Evolutionary conservation across 345 rosid species (phyloP), one percentile per base, ranked within the genome.

Genomic region (Ceriops tagal): DNA sequence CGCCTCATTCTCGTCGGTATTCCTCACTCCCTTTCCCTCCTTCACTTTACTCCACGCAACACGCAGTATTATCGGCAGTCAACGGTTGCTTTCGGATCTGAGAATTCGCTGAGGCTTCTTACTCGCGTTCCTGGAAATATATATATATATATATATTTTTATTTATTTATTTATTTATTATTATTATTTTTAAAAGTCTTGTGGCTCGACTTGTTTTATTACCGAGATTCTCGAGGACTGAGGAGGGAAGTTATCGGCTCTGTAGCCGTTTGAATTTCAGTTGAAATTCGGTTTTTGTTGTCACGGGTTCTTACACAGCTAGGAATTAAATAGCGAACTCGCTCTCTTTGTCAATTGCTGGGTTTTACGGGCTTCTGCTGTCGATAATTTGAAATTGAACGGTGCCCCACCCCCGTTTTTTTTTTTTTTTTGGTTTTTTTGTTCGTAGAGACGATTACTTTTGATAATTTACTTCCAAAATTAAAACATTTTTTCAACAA

Each of bases 1-100:
- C 97, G 96, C 72, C 92, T 93, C 86, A 82, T 93, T 67, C 89
- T 93, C 83, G 76, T 93, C 46, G 98, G 98, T 91, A 80, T 26
- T 28, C 30, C 72, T 24, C 6, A 21, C 34, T 58, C 18, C 27
- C 28, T 16, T 47, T 35, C 57, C 51, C 13, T 1, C 22, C 31
- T n/a, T 1, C 28, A 18, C 53, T 10, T 53, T 37, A 19, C 24
- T 55, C 4, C 15, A 5, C 26, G 21, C 53, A 18, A 26, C 56
- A n/a, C 68, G 46, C 46, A 10, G 15, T 39, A 11, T 9, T 39
- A 39, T 10, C 15, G 46, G 46, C 15, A 39, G 16, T 39, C 46
- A 22, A 31, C 10, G 8, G 19, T 1, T 0, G 20, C 22, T 52
- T 26, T 46, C 46, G 21, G 66, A 51, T 68, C 53, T 60, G 39